Base-by-base conservation (phyloP, 2,329 filamentous ascomycete genomes). In the Sporothrix pallida region DNA sequence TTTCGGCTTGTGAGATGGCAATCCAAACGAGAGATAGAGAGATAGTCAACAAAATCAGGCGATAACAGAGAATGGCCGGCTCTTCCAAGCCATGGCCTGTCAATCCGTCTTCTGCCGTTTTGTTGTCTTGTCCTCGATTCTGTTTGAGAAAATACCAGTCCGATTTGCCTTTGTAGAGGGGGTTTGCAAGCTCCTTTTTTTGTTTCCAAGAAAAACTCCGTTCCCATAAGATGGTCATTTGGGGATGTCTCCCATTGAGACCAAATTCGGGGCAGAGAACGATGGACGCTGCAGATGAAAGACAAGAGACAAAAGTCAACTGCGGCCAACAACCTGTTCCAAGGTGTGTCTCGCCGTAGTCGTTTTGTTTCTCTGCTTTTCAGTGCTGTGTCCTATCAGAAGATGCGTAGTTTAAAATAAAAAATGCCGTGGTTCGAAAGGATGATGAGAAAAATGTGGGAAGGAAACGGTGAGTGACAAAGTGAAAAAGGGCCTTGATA, bases 341-440 rank as follows among this genome's bases (percentile, higher is more conserved):
- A 69, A 54, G 67, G 67, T 15, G 12, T 42, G 67, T 69, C 67
- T 42, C 3, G 42, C 5, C 26, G 13, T 56, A 15, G 15, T 20
- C 9, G n/a, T 13, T 56, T 9, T 23, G 1, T 37, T 37, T 5
- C 9, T 42, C 48, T 63, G 13, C 8, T 31, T 42, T 9, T 31
- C 31, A 17, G 26, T 37, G 12, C 42, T 48, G 42, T 48, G 31
- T 69, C 67, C 67, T 3, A 17, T 44, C 31, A 17, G 42, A 67
- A n/a, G 31, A 48, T 67, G 62, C 62, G 62, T 48, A 37, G 20
- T 48, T 60, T 67, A 67, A 65, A 65, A 65, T 62, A 42, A 67
- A 37, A 23, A 26, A 56, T 48, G 62, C 26, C 20, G 42, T 48
- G n/a, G 6, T 12, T 48, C 20, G 62, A 63, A 20, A 63, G 31